Evolutionary conservation across 768 basidiomycete genomes (phyloP).

Genomic region (Rhodotorula graminis): DNA sequence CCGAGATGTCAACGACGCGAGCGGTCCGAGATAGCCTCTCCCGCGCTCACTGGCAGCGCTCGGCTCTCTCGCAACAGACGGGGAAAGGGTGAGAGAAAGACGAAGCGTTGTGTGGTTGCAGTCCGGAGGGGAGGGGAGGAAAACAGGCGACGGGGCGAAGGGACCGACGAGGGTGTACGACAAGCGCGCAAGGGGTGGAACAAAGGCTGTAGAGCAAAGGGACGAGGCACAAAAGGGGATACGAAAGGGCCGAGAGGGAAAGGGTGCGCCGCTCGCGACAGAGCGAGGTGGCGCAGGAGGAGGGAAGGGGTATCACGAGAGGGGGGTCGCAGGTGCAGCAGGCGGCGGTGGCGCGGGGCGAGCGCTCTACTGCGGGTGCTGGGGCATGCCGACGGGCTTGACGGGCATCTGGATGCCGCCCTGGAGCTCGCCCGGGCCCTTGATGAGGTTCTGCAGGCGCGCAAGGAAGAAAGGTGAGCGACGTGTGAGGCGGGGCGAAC

Average conservation of each 20-base stretch:
- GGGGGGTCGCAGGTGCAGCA: neutral
- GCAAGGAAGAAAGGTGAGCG: neutral
- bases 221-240: neutral
- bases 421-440: conserved; percentile 19
- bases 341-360: neutral
- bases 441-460: conserved; percentile 31
- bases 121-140: neutral
- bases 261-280: neutral
- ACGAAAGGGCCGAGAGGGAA: neutral
- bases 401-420: conserved; percentile 3
- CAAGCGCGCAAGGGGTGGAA: neutral
- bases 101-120: neutral
- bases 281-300: neutral
- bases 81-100: neutral
- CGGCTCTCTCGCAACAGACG: neutral
- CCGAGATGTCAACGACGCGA: too few species aligned
- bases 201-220: neutral
- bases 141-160: too few species aligned
- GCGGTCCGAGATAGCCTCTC: too few species aligned
- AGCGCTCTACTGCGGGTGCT: neutral
- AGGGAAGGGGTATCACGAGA: neutral
- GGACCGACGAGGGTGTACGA: neutral
- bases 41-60: too few species aligned
- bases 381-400: conserved; percentile 3
- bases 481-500: too few species aligned